phyloP scores from a whole-genome alignment of 345 rosid genomes.

The Eucalyptus rudis region DNA sequence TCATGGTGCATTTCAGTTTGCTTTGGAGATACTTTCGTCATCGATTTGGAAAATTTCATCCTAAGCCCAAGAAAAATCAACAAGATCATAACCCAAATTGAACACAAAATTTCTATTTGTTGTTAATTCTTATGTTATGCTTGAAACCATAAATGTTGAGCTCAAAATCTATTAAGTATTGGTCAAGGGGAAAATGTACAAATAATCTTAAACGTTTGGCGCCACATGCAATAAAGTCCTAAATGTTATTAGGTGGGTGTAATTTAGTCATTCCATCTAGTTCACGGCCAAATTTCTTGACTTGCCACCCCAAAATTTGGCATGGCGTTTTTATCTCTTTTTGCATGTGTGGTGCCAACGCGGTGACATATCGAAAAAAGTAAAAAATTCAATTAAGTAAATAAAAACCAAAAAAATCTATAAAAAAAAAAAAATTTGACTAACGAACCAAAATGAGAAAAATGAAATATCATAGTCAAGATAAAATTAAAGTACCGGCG shows the following conservation, averaged over 20 bases:
- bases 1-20: background rate
- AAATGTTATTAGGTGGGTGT: background rate
- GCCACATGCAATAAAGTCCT: background rate
- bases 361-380: background rate
- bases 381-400: background rate
- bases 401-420: background rate
- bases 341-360: background rate
- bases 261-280: background rate
- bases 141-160: background rate
- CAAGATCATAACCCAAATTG: background rate
- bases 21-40: background rate
- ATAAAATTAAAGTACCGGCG: no score
- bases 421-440: background rate
- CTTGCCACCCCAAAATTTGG: background rate
- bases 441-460: background rate
- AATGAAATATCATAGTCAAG: background rate
- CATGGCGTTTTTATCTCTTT: background rate
- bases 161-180: background rate
- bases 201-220: background rate
- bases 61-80: background rate
- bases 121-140: background rate
- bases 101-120: background rate
- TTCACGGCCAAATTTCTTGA: background rate
- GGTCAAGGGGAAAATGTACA: background rate
- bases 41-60: background rate